Percentiles rank a stretch among this genome's conserved stretches.
Conservation (phyloP, 805 yeast genomes). For the Candida xyloterini region DNA sequence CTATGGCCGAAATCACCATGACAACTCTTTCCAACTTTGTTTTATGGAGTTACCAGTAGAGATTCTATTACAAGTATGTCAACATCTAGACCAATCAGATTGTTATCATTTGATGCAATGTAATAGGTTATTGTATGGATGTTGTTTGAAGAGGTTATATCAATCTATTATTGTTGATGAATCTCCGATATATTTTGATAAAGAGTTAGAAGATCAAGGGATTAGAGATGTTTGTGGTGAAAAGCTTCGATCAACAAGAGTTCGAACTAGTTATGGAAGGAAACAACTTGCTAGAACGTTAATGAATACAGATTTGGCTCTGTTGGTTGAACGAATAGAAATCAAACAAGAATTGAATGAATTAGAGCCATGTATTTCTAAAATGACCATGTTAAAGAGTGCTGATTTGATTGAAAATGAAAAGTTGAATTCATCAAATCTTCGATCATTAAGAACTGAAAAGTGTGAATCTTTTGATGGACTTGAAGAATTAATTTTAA, state of each 20-base stretch:
- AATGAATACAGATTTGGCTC: background rate
- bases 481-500: background rate
- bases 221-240: slow-evolving; percentile 11
- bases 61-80: slow-evolving; percentile 17
- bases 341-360: background rate
- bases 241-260: slow-evolving; percentile 17
- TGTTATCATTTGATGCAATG: slow-evolving; percentile 24
- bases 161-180: slow-evolving; percentile 26
- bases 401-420: background rate
- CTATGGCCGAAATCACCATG: slow-evolving; percentile 7
- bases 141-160: slow-evolving; percentile 20
- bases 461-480: background rate
- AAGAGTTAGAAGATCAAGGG: slow-evolving; percentile 19
- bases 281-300: slow-evolving; percentile 22
- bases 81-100: slow-evolving; percentile 23
- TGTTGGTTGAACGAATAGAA: slow-evolving; percentile 2
- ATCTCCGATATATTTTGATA: slow-evolving; percentile 21
- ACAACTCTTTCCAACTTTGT: too few relatives aligned
- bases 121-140: slow-evolving; percentile 12
- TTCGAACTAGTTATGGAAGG: slow-evolving; percentile 24
- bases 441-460: slow-evolving; percentile 1
- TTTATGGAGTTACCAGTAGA: slow-evolving; percentile 1
- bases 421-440: background rate
- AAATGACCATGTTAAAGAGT: slow-evolving; percentile 2
- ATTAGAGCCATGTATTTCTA: background rate